Base-by-base conservation (phyloP, 2,329 filamentous ascomycete genomes). In the Paramyrothecium sp. region DNA sequence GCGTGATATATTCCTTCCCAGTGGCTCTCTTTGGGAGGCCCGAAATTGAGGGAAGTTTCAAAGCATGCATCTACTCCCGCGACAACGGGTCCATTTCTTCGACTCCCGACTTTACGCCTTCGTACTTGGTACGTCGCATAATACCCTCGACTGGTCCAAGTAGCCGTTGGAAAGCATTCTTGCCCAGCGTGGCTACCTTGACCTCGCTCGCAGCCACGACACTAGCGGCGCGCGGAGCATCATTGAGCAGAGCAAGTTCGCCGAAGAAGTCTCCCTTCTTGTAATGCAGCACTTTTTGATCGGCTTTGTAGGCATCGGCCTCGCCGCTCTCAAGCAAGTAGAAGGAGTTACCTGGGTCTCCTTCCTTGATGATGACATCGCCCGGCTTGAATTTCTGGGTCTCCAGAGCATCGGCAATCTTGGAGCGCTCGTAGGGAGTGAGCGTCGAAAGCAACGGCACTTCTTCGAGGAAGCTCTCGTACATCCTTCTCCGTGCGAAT, bases 241-340 rank as follows among this genome's bases (percentile, higher is more conserved):
- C 94, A 65, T 98, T 96, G 65, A 98, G 81, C 69, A 99, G 77
- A 7, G 95, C 95, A 60, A 99, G 81, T 76, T 99, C 95, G 60
- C 95, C 95, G 76, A 99, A 99, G 79, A 95, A 99, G 69, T 97
- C 95, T 30, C 95, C 95, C 75, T 96, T 95, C 62, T 81, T 83
- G 74, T 98, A 98, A 55, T 86, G 81, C 69, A 92, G 91, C 61
- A 98, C 89, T 2, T 89, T 81, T 58, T 85, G 80, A 21, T 88
- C 91, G n/a, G 85, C 81, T 77, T 94, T 97, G 80, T 86, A 92
- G 2, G 92, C 94, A 65, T 92, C 89, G 10, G 93, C 94, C 70
- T 94, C 88, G 46, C 95, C 95, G 30, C 83, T 85, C 74, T 97
- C 95, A 51, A 98, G 81, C 49, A 98, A 86, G 75, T 90, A 99